phyloP scores from a whole-genome alignment of 345 rosid species.

The Rhodamnia argentea region DNA sequence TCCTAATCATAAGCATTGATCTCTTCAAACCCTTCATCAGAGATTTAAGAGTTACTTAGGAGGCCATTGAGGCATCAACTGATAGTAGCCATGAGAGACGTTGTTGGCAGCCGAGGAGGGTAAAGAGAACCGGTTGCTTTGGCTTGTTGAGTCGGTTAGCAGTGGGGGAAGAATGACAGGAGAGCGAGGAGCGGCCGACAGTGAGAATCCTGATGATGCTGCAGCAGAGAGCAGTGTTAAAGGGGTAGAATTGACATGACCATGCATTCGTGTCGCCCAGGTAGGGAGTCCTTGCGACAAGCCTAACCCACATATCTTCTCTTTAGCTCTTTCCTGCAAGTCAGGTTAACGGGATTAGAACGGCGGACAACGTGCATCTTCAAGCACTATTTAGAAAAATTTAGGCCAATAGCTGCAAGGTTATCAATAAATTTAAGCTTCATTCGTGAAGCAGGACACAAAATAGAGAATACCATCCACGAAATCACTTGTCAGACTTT shows the following conservation, averaged over 20 bases:
- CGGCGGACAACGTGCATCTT: neutral
- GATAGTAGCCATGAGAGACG: neutral
- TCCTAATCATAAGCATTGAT: neutral
- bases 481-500: neutral
- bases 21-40: neutral
- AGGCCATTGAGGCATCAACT: neutral
- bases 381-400: neutral
- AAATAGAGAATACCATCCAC: neutral
- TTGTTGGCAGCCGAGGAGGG: neutral
- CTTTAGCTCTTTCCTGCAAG: constrained; percentile 50
- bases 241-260: constrained; percentile 36
- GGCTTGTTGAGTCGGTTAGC: constrained; percentile 3
- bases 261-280: constrained; percentile 69
- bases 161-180: constrained; percentile 42
- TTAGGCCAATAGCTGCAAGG: neutral
- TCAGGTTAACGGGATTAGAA: neutral
- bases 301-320: constrained; percentile 23
- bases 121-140: neutral
- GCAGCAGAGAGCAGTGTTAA: constrained; percentile 63
- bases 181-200: constrained; percentile 41
- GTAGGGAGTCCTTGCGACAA: constrained; percentile 28
- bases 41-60: neutral
- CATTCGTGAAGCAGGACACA: neutral
- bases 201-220: constrained; percentile 99
- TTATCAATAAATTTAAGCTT: neutral